Conservation (phyloP, 306 rosid species). For the Mucuna pruriens region DNA sequence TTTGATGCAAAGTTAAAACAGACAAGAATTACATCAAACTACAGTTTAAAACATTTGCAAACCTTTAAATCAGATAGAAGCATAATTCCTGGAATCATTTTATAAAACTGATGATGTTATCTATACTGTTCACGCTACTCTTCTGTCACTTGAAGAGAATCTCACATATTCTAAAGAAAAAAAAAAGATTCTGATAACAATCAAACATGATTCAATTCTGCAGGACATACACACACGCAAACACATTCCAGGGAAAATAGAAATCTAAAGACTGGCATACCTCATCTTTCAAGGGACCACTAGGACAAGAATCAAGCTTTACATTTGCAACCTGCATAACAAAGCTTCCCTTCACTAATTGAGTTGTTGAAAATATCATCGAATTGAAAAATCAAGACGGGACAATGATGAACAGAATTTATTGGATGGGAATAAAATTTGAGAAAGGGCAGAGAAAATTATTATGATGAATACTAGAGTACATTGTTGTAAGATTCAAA, state of each 20-base stretch:
- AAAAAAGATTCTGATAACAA: neutral
- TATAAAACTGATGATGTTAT: neutral
- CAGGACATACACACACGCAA: neutral
- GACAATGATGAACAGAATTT: neutral
- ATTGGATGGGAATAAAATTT: neutral
- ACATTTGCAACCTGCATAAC: conserved; percentile 50
- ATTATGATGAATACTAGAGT: neutral
- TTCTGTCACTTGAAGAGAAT: neutral
- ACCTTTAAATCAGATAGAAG: neutral
- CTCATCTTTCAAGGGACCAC: conserved; percentile 56
- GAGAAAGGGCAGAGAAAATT: neutral
- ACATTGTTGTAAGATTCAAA: neutral
- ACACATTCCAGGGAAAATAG: neutral
- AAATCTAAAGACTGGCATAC: conserved; percentile 40
- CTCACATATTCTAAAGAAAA: neutral
- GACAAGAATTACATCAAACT: neutral
- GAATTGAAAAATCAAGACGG: neutral
- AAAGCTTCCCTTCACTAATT: conserved; percentile 31
- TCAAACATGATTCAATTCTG: neutral
- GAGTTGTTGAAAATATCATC: neutral
- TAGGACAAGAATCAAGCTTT: conserved; percentile 48
- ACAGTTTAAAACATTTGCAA: neutral
- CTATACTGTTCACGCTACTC: neutral
- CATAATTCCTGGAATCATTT: neutral
- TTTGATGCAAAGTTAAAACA: neutral